phyloP scores from a whole-genome alignment of 805 yeast genomes.

The Monosporozyma yasuniensis region DNA sequence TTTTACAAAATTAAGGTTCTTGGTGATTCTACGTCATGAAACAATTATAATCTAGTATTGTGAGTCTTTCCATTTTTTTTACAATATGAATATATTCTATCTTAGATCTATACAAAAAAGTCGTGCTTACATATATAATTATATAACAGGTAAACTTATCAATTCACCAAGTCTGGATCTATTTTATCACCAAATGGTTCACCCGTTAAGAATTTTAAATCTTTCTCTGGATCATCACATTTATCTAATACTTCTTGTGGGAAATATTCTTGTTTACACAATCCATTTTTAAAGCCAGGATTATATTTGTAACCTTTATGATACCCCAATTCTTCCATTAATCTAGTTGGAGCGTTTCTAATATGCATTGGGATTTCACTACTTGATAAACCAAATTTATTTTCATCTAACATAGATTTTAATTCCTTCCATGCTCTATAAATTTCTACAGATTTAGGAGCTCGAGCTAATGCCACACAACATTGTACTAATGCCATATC shows the following conservation, averaged over 20 bases:
- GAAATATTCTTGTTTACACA: slow-evolving; percentile 63
- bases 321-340: slow-evolving; percentile 86
- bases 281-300: slow-evolving; percentile 68
- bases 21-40: no score
- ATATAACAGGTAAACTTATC: no score
- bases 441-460: slow-evolving; percentile 78
- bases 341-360: slow-evolving; percentile 86
- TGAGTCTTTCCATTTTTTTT: no score
- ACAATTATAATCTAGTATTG: no score
- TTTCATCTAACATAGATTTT: slow-evolving; percentile 47
- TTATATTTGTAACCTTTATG: slow-evolving; percentile 81
- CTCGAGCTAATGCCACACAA: slow-evolving; percentile 79
- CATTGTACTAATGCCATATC: slow-evolving; percentile 85
- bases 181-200: slow-evolving; percentile 44
- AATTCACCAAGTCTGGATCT: slow-evolving; percentile 32
- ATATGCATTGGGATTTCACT: slow-evolving; percentile 64
- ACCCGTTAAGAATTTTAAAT: slow-evolving; percentile 40
- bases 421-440: slow-evolving; percentile 71
- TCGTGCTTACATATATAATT: no score
- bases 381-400: slow-evolving; percentile 40
- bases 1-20: no score
- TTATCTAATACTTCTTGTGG: slow-evolving; percentile 46
- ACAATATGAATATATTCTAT: no score
- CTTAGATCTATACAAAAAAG: no score
- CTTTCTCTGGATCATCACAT: slow-evolving; percentile 21